Evolutionary conservation across 2,329 filamentous ascomycete species (phyloP).

Genomic region (Grosmannia penicillata): DNA sequence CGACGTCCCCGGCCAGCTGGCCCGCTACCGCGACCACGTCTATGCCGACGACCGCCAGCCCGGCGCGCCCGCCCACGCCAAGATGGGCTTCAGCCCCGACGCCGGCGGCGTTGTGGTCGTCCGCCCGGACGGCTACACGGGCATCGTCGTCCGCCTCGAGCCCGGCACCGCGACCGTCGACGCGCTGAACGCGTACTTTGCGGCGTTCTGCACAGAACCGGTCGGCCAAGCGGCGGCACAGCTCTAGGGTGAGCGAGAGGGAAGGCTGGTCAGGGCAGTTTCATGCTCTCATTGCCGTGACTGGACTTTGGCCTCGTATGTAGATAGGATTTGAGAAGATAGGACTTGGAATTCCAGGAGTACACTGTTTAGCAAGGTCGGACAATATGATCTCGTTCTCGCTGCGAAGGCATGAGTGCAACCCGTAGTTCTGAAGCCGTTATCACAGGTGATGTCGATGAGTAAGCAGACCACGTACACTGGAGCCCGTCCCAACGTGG

Average conservation of each 20-base stretch:
- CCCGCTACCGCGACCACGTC: slow-evolving; percentile 65
- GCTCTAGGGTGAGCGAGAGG: slow-evolving; percentile 21
- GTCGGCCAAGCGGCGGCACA: slow-evolving; percentile 25
- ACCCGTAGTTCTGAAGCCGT: no score
- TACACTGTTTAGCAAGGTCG: no score
- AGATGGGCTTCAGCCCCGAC: slow-evolving; percentile 66
- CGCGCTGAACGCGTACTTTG: slow-evolving; percentile 69
- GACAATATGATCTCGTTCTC: no score
- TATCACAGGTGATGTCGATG: no score
- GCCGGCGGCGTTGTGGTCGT: slow-evolving; percentile 70
- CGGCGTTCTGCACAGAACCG: slow-evolving; percentile 52
- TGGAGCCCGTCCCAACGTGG: no score
- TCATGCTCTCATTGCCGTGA: no score
- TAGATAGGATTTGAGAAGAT: no score
- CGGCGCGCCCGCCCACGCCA: slow-evolving; percentile 60
- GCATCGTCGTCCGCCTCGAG: slow-evolving; percentile 55
- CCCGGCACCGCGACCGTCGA: slow-evolving; percentile 70
- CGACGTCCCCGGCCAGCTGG: slow-evolving; percentile 55
- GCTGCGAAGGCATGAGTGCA: no score
- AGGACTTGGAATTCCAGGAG: no score
- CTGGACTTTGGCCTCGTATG: no score
- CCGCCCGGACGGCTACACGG: slow-evolving; percentile 76
- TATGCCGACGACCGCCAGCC: slow-evolving; percentile 73
- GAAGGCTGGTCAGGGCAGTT: no score
- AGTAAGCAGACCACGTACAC: no score